A percentile compares a stretch with the other conserved stretches of the same genome.
Evolutionary conservation across 768 basidiomycete species (phyloP).

Genomic region (Hemileccinum impolitum): DNA sequence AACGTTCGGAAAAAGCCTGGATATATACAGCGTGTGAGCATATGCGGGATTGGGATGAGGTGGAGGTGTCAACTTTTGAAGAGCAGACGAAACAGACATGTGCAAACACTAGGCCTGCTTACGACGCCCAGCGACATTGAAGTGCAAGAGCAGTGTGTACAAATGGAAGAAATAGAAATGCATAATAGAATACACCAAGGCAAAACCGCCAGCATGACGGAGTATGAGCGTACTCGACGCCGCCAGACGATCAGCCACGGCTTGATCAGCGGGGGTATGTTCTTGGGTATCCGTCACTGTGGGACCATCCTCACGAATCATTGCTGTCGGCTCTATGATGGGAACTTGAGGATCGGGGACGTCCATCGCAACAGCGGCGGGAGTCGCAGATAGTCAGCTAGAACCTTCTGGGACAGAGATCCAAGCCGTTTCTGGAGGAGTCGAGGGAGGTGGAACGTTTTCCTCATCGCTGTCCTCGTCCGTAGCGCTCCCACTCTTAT

Average conservation of each 20-base stretch:
- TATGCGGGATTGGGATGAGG: constrained; percentile 17
- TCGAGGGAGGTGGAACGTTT: constrained; percentile 34
- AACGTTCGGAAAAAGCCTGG: constrained; percentile 21
- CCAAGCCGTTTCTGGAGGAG: constrained; percentile 29
- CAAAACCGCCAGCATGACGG: constrained; percentile 35
- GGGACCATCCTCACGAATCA: constrained; percentile 19
- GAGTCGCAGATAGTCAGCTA: constrained; percentile 30
- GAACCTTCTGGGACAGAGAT: constrained; percentile 25
- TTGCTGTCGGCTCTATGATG: constrained; percentile 27
- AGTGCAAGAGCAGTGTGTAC: constrained; percentile 40
- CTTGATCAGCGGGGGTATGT: constrained; percentile 18
- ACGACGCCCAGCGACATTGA: constrained; percentile 29
- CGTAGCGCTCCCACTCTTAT: constrained; percentile 32
- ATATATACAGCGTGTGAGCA: constrained; percentile 31
- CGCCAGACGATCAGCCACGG: constrained; percentile 18
- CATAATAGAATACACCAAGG: constrained; percentile 39
- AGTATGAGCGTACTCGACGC: constrained; percentile 25
- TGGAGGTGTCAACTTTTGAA: constrained; percentile 3
- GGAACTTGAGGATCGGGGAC: constrained; percentile 13
- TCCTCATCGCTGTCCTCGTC: constrained; percentile 44
- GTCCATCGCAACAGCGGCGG: constrained; percentile 17
- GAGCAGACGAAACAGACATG: constrained; percentile 7
- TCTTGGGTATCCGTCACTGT: constrained; percentile 21
- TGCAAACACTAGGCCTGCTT: constrained; percentile 25
- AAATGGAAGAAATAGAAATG: constrained; percentile 43